A percentile compares a stretch with the other conserved stretches of the same genome.
Conservation (phyloP, 2,329 filamentous ascomycete genomes). For the Parastagonospora avenae region DNA sequence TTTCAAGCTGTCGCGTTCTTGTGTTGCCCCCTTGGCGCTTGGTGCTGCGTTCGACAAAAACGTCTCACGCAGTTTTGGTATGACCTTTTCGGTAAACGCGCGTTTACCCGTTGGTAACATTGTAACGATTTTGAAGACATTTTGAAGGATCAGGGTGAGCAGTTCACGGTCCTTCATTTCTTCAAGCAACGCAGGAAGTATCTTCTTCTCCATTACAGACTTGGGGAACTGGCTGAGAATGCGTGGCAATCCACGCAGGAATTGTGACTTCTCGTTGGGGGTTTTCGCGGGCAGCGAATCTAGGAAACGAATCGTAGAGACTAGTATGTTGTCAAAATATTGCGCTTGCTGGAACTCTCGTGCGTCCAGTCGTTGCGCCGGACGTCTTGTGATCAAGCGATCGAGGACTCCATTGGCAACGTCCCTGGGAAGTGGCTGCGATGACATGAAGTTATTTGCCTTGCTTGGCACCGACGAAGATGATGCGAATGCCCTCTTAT, state of each 20-base stretch:
- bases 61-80: conserved; percentile 82
- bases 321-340: conserved; percentile 96
- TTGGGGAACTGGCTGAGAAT: conserved; percentile 92
- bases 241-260: conserved; percentile 84
- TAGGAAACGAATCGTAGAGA: conserved; percentile 94
- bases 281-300: conserved; percentile 92
- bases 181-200: conserved; percentile 85
- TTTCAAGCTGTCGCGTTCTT: conserved; percentile 78
- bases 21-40: conserved; percentile 51
- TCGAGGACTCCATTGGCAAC: conserved; percentile 78
- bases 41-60: conserved; percentile 66
- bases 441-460: conserved; percentile 83
- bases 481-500: conserved; percentile 81
- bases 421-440: conserved; percentile 78
- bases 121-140: conserved; percentile 87
- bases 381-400: conserved; percentile 81
- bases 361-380: conserved; percentile 85
- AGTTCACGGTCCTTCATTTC: conserved; percentile 93
- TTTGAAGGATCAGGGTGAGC: conserved; percentile 82
- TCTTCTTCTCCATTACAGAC: conserved; percentile 92
- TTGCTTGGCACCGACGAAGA: conserved; percentile 78
- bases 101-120: conserved; percentile 74
- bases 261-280: conserved; percentile 85
- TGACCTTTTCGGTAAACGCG: conserved; percentile 81
- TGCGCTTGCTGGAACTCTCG: conserved; percentile 92